Conservation (phyloP, 2,329 filamentous ascomycete species). For the Colletotrichum sp. region DNA sequence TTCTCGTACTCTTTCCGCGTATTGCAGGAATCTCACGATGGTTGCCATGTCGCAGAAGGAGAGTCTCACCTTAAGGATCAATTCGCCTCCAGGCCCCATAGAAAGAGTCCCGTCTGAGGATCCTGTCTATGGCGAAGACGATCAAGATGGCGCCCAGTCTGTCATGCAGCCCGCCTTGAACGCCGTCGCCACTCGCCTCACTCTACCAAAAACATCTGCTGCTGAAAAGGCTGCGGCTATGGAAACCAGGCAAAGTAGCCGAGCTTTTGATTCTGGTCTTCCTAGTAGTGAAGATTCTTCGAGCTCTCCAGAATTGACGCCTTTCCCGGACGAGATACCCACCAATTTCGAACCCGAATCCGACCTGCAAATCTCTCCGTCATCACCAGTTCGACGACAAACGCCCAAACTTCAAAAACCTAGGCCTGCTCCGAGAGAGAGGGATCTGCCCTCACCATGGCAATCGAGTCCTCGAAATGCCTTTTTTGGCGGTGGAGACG, state of each 20-base stretch:
- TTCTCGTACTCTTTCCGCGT: neutral
- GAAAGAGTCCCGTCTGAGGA: constrained; percentile 28
- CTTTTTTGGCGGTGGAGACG: constrained; percentile 32
- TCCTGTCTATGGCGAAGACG: constrained; percentile 36
- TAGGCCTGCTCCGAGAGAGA: neutral
- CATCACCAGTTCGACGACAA: neutral
- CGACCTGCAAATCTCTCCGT: constrained; percentile 1
- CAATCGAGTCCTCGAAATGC: constrained; percentile 45
- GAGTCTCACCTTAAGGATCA: neutral
- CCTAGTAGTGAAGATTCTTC: constrained; percentile 13
- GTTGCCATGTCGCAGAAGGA: constrained; percentile 15
- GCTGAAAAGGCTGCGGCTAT: constrained; percentile 63
- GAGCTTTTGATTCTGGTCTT: constrained; percentile 32
- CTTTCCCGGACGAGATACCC: constrained; percentile 19
- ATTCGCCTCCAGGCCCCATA: neutral
- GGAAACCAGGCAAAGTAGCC: constrained; percentile 42
- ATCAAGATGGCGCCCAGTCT: constrained; percentile 63
- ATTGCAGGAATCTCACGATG: neutral
- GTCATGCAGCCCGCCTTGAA: constrained; percentile 66
- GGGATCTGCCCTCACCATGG: constrained; percentile 39
- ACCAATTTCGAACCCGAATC: constrained; percentile 13
- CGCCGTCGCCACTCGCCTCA: constrained; percentile 58
- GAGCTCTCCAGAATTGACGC: constrained; percentile 17
- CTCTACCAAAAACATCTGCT: constrained; percentile 58
- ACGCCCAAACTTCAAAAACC: constrained; percentile 15